A percentile compares a stretch with the other conserved stretches of the same genome.
Evolutionary conservation across 768 basidiomycete genomes (phyloP).

Genomic region (Pisolithus albus): DNA sequence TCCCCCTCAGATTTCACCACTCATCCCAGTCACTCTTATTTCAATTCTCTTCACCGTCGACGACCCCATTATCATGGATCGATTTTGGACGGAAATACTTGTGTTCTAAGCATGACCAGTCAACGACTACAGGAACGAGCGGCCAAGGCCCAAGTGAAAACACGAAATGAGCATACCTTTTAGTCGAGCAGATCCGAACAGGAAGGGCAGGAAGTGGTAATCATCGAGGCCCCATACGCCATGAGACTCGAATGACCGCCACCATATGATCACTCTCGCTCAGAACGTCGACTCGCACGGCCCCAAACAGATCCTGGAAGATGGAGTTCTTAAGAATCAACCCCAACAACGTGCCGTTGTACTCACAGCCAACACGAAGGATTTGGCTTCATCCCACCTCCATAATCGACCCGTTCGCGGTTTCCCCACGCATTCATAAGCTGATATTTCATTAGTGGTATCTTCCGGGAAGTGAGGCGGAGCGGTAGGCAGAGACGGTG

Average conservation of each 20-base stretch:
- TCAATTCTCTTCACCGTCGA: too few species aligned
- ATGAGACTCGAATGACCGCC: too few species aligned
- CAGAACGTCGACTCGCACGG: too few species aligned
- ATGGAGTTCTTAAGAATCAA: too few species aligned
- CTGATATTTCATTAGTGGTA: slow-evolving; percentile 61
- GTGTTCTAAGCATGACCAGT: slow-evolving; percentile 47
- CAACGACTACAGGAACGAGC: background rate
- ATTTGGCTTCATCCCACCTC: slow-evolving; percentile 99
- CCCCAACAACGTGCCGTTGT: too few species aligned
- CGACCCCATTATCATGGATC: slow-evolving; percentile 85
- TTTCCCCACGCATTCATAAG: slow-evolving; percentile 83
- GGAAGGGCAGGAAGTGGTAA: slow-evolving; percentile 91
- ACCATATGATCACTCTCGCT: too few species aligned
- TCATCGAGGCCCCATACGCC: slow-evolving; percentile 98
- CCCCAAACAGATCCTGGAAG: too few species aligned
- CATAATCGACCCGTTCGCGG: slow-evolving; percentile 89
- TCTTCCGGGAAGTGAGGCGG: slow-evolving; percentile 53
- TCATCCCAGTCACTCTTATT: too few species aligned
- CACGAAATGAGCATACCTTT: slow-evolving; percentile 32
- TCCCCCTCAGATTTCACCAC: too few species aligned
- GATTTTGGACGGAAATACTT: slow-evolving; percentile 87
- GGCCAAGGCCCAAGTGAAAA: slow-evolving; percentile 1
- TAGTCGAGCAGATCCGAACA: slow-evolving; percentile 81
- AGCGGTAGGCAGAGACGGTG: slow-evolving; percentile 48
- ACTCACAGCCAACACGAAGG: slow-evolving; percentile 97